A percentile compares a stretch with the other conserved stretches of the same genome.
These are phyloP conservation scores for Mucor piriformis DNA, from an alignment of 371 early-diverging fungal species.

Conservation along the genomic window DNA sequence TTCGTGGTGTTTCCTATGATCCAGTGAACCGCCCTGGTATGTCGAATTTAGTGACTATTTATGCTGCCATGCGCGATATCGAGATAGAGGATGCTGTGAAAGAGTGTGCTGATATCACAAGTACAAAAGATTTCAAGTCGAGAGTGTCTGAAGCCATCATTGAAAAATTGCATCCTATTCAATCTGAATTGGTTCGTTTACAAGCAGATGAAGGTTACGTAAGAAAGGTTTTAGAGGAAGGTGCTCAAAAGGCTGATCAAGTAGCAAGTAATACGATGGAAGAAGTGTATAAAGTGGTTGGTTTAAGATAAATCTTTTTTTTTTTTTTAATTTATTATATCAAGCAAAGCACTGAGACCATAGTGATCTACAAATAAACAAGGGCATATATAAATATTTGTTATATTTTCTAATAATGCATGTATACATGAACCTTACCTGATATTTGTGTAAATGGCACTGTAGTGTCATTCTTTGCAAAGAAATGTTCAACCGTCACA, in stretches of 20 bases:
- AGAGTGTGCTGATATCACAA: conserved; percentile 45
- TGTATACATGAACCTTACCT: too few relatives aligned
- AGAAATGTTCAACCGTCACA: conserved; percentile 38
- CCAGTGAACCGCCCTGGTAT: conserved; percentile 80
- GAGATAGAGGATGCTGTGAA: conserved; percentile 47
- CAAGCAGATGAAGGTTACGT: conserved; percentile 66
- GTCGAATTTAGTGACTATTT: conserved; percentile 79
- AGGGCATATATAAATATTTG: background rate
- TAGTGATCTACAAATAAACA: conserved; percentile 31
- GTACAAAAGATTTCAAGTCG: conserved; percentile 73
- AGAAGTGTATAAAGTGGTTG: conserved; percentile 61
- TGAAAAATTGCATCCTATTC: conserved; percentile 65
- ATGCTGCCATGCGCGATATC: conserved; percentile 59
- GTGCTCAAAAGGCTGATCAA: conserved; percentile 61
- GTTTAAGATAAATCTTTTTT: conserved; percentile 42
- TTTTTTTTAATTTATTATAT: conserved; percentile 2
- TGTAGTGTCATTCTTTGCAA: conserved; percentile 27
- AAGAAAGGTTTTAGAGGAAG: conserved; percentile 60
- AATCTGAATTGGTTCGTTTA: conserved; percentile 60
- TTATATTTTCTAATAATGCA: too few relatives aligned
- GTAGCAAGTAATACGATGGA: conserved; percentile 59
- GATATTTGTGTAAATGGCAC: conserved; percentile 54
- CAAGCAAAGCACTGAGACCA: conserved; percentile 24
- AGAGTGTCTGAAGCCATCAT: conserved; percentile 71
- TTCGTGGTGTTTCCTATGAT: conserved; percentile 73